Percentiles rank a stretch among this genome's conserved stretches.
These are phyloP conservation scores for Yamadazyma takamatsuzukensis DNA, from an alignment of 805 yeast species.

Conservation along the genomic window DNA sequence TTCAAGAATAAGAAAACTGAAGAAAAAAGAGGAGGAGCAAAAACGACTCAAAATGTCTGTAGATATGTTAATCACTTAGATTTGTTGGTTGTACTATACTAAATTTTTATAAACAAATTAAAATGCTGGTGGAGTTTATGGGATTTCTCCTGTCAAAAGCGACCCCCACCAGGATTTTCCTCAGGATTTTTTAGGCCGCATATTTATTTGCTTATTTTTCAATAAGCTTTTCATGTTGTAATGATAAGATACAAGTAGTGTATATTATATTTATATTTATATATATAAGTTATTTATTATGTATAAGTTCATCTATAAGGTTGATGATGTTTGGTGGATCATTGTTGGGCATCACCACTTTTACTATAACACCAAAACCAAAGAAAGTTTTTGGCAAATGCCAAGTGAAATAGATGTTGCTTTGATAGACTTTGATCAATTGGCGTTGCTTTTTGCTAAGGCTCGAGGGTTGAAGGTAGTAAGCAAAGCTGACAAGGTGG, in stretches of 20 bases:
- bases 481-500: neutral
- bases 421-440: constrained; percentile 6
- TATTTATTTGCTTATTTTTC: too few species aligned
- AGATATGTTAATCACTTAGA: constrained; percentile 37
- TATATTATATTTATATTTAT: too few species aligned
- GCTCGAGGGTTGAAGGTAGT: constrained; percentile 11
- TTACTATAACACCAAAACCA: constrained; percentile 8
- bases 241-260: too few species aligned
- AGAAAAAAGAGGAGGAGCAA: constrained; percentile 13
- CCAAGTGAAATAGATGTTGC: constrained; percentile 6
- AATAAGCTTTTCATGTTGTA: too few species aligned
- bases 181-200: too few species aligned
- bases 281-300: too few species aligned
- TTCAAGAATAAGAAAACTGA: constrained; percentile 39
- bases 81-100: neutral
- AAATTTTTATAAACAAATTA: too few species aligned
- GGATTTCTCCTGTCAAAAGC: too few species aligned
- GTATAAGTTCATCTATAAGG: constrained; percentile 10
- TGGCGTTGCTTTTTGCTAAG: constrained; percentile 9
- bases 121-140: too few species aligned
- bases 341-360: constrained; percentile 9
- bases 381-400: constrained; percentile 7
- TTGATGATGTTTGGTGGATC: constrained; percentile 8
- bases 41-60: constrained; percentile 33
- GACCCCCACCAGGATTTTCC: too few species aligned